Evolutionary conservation across 2,329 filamentous ascomycete genomes (phyloP).

Genomic region (Scedosporium aurantiacum): DNA sequence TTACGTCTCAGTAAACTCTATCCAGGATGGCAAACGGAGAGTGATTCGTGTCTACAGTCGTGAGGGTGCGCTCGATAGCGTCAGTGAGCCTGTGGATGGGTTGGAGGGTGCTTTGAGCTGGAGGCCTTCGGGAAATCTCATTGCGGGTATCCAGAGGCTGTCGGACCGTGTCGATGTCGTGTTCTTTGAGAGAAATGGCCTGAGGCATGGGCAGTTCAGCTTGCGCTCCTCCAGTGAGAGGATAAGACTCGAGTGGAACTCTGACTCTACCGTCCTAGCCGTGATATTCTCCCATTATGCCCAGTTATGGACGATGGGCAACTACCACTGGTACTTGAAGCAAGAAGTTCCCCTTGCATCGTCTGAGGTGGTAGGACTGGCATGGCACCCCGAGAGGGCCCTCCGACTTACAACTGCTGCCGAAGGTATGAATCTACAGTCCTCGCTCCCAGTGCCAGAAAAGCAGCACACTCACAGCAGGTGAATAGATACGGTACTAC

Average conservation of each 20-base stretch:
- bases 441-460: slow-evolving; percentile 3
- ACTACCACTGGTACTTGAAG: slow-evolving; percentile 98
- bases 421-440: slow-evolving; percentile 26
- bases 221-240: slow-evolving; percentile 55
- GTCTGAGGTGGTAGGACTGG: slow-evolving; percentile 22
- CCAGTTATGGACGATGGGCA: slow-evolving; percentile 95
- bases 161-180: slow-evolving; percentile 64
- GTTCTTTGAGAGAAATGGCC: slow-evolving; percentile 95
- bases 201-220: slow-evolving; percentile 91
- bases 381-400: slow-evolving; percentile 82
- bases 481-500: slow-evolving; percentile 34
- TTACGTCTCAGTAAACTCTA: slow-evolving; percentile 74
- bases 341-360: slow-evolving; percentile 56
- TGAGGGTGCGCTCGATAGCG: slow-evolving; percentile 82
- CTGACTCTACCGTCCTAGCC: slow-evolving; percentile 81
- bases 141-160: slow-evolving; percentile 74
- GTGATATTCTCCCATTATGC: slow-evolving; percentile 62
- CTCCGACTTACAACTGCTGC: slow-evolving; percentile 52
- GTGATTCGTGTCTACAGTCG: slow-evolving; percentile 83
- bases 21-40: slow-evolving; percentile 59
- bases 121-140: slow-evolving; percentile 81
- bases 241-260: slow-evolving; percentile 68
- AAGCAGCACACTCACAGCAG: not conserved
- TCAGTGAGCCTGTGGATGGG: slow-evolving; percentile 87
- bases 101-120: slow-evolving; percentile 83